These are phyloP conservation scores for Hyphopichia pseudoburtonii DNA, from an alignment of 1,139 yeast genomes.

Conservation along the genomic window DNA sequence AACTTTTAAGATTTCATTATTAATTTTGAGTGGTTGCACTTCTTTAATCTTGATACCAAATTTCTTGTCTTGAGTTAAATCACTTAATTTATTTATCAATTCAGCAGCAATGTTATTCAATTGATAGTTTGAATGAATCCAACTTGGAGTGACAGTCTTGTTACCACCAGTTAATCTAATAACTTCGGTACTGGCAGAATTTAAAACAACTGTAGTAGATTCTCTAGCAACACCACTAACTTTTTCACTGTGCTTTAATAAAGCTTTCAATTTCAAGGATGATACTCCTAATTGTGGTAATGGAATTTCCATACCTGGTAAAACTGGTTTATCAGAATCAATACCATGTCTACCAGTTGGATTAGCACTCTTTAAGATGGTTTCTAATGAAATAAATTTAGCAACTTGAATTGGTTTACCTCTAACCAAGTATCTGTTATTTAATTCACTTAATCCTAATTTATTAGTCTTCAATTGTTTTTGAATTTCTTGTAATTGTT, in stretches of 20 bases:
- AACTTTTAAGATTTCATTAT: constrained; percentile 14
- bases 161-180: constrained; percentile 80
- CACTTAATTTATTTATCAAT: constrained; percentile 54
- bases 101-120: constrained; percentile 47
- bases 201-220: constrained; percentile 59
- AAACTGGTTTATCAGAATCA: constrained; percentile 63
- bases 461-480: constrained; percentile 58
- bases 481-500: constrained; percentile 42
- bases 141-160: constrained; percentile 67
- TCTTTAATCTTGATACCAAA: constrained; percentile 67
- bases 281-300: constrained; percentile 70
- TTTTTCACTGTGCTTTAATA: constrained; percentile 53
- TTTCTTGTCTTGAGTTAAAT: constrained; percentile 61
- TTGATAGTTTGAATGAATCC: constrained; percentile 78
- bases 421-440: constrained; percentile 77
- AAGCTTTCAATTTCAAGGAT: constrained; percentile 60
- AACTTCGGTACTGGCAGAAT: constrained; percentile 44
- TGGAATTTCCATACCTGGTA: constrained; percentile 74
- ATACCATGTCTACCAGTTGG: constrained; percentile 65
- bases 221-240: constrained; percentile 68
- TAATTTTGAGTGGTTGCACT: constrained; percentile 53
- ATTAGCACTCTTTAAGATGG: constrained; percentile 58
- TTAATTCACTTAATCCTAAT: constrained; percentile 79
- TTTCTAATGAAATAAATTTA: constrained; percentile 67
- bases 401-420: constrained; percentile 73